Base-by-base conservation (phyloP, 2,329 filamentous ascomycete genomes). In the Aureobasidium lini region DNA sequence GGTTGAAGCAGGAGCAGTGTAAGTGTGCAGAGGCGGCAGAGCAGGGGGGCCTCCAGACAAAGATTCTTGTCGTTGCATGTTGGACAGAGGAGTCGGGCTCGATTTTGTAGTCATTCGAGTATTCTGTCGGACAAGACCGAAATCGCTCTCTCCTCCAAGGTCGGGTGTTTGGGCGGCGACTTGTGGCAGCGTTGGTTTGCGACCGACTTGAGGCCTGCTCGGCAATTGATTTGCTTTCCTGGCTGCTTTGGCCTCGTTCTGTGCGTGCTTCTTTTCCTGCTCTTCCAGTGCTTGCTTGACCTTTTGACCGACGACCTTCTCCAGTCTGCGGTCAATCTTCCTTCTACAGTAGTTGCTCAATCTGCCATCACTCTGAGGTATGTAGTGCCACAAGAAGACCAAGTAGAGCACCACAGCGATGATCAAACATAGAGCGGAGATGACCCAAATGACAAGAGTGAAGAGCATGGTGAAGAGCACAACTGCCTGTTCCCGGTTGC, bases 381-480 rank as follows among this genome's bases (percentile, higher is more conserved):
- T 93, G 74, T 93, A 94, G 73, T 94, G 89, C 83, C 89, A 96
- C 6, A 99, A 81, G 72, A 96, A 99, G 67, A 90, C 83, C 39
- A 96, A 73, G 73, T 95, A 97, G 62, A 95, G 85, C 1, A 95
- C 67, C 23, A 85, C 77, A 0, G 89, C 90, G 9, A 89, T 69
- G n/a, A 93, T 76, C 53, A 97, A 79, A 60, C 77, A 80, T 57
- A 97, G 70, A 6, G 88, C 82, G 0, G 88, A 88, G 66, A 97
- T 85, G 13, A 91, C 80, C 93, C 93, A 97, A 66, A 97, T 84
- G 58, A 96, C 71, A 23, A 96, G 73, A 3, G 93, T 96, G 75
- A 96, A 97, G 63, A 91, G 76, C 94, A 97, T 97, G 73, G 90
- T 87, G 40, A 86, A 89, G 54, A 97, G 79, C 65, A 96, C 88